Evolutionary conservation across 2,329 filamentous ascomycete species (phyloP), one percentile per base, ranked within the genome.

Genomic region (Amauroascus niger): DNA sequence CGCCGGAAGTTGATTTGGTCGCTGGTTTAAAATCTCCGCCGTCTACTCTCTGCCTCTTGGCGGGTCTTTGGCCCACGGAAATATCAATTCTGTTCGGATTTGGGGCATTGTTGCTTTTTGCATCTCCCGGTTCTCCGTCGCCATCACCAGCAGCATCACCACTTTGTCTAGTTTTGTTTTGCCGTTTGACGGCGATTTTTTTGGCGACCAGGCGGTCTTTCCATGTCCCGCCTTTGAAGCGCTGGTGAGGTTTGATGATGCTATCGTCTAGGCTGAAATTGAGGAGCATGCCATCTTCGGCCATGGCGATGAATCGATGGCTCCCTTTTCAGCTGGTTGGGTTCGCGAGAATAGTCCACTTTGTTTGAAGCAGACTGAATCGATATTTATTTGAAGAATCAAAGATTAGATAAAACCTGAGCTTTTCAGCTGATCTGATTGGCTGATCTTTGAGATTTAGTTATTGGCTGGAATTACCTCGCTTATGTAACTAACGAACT

Each of bases 231-330:
- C 93, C 93, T 67, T 86, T 93, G 69, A 94, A 87, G 52, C 74
- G 78, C 2, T 76, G 71, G 61, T 77, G 76, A 5, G 79, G 75
- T 56, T 83, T 78, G 52, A 87, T 67, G 11, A 85, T 79, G 16
- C 75, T 79, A 57, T 87, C 82, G 26, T 81, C 79, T 54, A 95
- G 75, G 62, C 88, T 83, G 67, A 97, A 96, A 64, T 97, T 97
- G 66, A 97, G 76, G 54, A 96, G 79, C 81, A 98, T 86, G 61
- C 89, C 89, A 82, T 95, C 87, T 75, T 97, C 90, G 49, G 87
- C 87, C 90, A 97, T 96, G 57, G 49, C 62, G 51, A 40, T 37
- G 3, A 11, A 35, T 35, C 6, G 33, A 35, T n/a, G 33, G 44
- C 26, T 11, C n/a, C 20, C 28, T n/a, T 22, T 14, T 37, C 14